Conservation (phyloP, 106 monocot genomes). For the Allium cepa region DNA sequence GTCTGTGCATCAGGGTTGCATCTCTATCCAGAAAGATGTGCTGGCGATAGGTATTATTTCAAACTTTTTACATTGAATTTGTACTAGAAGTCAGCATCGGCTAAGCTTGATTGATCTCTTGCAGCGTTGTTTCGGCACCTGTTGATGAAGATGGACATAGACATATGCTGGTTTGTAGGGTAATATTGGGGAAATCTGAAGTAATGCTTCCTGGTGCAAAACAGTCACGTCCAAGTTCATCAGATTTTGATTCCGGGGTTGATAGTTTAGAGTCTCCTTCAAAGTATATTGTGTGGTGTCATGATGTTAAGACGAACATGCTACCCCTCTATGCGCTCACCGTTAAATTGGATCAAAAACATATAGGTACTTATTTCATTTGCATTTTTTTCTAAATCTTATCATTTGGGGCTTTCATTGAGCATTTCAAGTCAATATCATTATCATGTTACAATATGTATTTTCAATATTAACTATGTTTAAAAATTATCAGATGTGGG, state of each 20-base stretch:
- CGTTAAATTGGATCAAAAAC: slow-evolving; percentile 16
- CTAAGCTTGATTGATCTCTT: not conserved
- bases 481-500: too few relatives aligned
- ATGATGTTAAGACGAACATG: slow-evolving; percentile 34
- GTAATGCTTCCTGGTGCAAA: slow-evolving; percentile 30
- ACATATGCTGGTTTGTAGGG: slow-evolving; percentile 43
- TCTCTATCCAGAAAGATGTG: slow-evolving; percentile 24
- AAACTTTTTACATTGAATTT: too few relatives aligned
- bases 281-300: slow-evolving; percentile 48
- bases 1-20: slow-evolving; percentile 14
- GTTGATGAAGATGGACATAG: slow-evolving; percentile 30
- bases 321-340: slow-evolving; percentile 34
- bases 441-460: too few relatives aligned
- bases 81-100: too few relatives aligned
- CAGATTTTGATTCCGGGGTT: slow-evolving; percentile 49
- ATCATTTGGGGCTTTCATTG: too few relatives aligned
- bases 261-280: slow-evolving; percentile 27
- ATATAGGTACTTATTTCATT: slow-evolving; percentile 12
- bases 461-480: too few relatives aligned
- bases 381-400: too few relatives aligned
- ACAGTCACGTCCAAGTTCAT: slow-evolving; percentile 26
- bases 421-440: too few relatives aligned
- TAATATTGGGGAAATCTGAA: slow-evolving; percentile 52
- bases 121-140: slow-evolving; percentile 35
- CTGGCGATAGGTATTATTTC: slow-evolving; percentile 28